These are phyloP conservation scores for Diplodia sapinea DNA, from an alignment of 2,329 filamentous ascomycete species.

Conservation along the genomic window DNA sequence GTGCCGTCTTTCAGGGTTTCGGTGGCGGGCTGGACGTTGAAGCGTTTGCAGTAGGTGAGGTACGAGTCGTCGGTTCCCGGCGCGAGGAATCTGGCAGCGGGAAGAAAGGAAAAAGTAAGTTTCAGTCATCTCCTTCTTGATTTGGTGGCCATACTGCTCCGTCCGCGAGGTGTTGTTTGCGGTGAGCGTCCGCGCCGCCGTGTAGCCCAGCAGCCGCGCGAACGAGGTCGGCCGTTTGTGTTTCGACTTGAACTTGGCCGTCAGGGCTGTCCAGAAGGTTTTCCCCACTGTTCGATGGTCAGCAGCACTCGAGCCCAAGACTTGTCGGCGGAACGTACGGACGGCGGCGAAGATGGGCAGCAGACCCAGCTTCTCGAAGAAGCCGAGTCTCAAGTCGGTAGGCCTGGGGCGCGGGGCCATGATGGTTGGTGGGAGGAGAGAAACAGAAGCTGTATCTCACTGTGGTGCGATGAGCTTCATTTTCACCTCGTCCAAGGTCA, in stretches of 20 bases:
- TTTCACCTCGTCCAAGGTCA: not conserved
- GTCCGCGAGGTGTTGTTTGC: constrained; percentile 5
- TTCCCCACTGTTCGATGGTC: not conserved
- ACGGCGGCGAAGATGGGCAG: constrained; percentile 17
- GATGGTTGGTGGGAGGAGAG: not conserved
- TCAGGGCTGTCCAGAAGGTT: constrained; percentile 8
- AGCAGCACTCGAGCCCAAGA: not conserved
- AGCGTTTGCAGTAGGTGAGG: constrained; percentile 12
- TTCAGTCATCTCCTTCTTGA: not conserved
- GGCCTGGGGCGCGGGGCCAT: constrained; percentile 23
- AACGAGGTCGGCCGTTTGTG: constrained; percentile 13
- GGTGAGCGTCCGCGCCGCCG: not conserved
- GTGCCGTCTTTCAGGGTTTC: constrained; percentile 29
- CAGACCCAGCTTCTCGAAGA: constrained; percentile 20
- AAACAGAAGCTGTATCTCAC: not conserved
- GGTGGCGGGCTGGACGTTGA: constrained; percentile 10
- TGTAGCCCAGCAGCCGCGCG: constrained; percentile 3
- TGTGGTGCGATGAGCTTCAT: not conserved
- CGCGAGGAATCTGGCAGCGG: not conserved
- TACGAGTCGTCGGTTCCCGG: constrained; percentile 19
- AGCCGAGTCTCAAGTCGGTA: constrained; percentile 17
- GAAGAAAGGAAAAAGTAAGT: not conserved
- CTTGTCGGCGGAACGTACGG: not conserved
- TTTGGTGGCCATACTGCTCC: constrained; percentile 6
- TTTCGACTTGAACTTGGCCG: constrained; percentile 6